Conservation (phyloP, 2,329 filamentous ascomycete genomes). For the Aureobasidium sp. region DNA sequence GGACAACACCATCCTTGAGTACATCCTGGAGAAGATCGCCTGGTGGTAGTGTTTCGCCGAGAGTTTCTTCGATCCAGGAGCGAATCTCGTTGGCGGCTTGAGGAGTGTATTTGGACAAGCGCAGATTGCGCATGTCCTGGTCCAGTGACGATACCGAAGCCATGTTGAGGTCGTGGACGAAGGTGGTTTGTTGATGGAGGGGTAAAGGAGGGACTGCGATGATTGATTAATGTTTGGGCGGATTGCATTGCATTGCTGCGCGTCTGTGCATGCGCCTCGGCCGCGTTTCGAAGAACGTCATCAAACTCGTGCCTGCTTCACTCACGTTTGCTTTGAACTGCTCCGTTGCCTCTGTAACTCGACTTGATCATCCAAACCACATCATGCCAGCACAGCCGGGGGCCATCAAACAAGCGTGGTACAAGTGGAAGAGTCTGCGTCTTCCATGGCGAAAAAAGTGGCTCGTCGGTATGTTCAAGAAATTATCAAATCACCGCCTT, state of each 20-base stretch:
- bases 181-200: background rate
- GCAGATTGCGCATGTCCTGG: constrained; percentile 89
- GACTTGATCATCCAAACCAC: background rate
- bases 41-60: constrained; percentile 65
- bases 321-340: background rate
- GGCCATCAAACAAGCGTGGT: constrained; percentile 44
- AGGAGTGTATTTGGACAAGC: constrained; percentile 87
- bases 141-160: constrained; percentile 90
- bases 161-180: constrained; percentile 48
- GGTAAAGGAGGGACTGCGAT: background rate
- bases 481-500: constrained; percentile 11
- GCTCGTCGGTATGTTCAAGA: constrained; percentile 45
- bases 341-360: background rate
- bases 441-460: constrained; percentile 57
- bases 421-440: constrained; percentile 55
- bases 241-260: background rate
- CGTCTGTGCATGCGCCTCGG: constrained; percentile 11
- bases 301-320: background rate
- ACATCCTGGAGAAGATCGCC: constrained; percentile 70
- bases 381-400: constrained; percentile 34
- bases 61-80: constrained; percentile 73
- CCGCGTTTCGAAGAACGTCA: constrained; percentile 10
- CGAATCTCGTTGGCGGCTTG: constrained; percentile 79
- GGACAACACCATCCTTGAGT: constrained; percentile 84
- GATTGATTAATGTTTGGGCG: constrained; percentile 9